Percentiles rank a stretch among this genome's conserved stretches.
These are phyloP conservation scores for Solanum sejunctum DNA, from an alignment of 257 asterid species.

Conservation along the genomic window DNA sequence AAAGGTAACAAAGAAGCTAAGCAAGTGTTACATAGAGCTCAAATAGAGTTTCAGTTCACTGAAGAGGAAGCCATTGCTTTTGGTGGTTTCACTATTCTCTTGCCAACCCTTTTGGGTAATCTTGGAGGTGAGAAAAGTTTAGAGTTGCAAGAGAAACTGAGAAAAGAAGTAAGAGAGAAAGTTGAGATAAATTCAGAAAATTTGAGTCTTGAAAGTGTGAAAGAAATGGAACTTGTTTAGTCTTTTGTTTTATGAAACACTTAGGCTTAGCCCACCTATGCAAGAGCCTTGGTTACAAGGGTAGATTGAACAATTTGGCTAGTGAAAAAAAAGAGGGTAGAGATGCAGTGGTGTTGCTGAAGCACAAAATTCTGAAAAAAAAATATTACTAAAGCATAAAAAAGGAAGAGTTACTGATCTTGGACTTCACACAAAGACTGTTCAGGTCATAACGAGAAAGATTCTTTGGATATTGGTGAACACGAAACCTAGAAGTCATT, in stretches of 20 bases:
- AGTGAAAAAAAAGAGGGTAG: no score
- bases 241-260: slow-evolving; percentile 72
- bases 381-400: no score
- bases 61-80: slow-evolving; percentile 63
- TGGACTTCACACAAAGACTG: no score
- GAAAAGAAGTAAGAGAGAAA: slow-evolving; percentile 47
- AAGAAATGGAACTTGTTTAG: slow-evolving; percentile 50
- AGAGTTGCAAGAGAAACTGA: slow-evolving; percentile 31
- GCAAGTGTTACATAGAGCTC: slow-evolving; percentile 29
- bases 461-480: no score
- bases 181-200: slow-evolving; percentile 2
- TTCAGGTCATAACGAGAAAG: no score
- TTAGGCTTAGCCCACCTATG: slow-evolving; percentile 73
- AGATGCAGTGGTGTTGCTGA: no score
- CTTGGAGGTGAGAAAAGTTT: slow-evolving; percentile 28
- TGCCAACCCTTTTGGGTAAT: slow-evolving; percentile 18
- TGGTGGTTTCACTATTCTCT: slow-evolving; percentile 58
- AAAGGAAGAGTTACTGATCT: no score
- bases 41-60: slow-evolving; percentile 44
- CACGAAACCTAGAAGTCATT: no score
- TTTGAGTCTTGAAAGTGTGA: slow-evolving; percentile 38
- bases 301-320: no score
- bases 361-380: no score
- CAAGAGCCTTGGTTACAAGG: slow-evolving; percentile 25
- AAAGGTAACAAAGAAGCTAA: not conserved